Conservation (phyloP, 1,284 basidiomycete genomes). For the Abortiporus biennis region DNA sequence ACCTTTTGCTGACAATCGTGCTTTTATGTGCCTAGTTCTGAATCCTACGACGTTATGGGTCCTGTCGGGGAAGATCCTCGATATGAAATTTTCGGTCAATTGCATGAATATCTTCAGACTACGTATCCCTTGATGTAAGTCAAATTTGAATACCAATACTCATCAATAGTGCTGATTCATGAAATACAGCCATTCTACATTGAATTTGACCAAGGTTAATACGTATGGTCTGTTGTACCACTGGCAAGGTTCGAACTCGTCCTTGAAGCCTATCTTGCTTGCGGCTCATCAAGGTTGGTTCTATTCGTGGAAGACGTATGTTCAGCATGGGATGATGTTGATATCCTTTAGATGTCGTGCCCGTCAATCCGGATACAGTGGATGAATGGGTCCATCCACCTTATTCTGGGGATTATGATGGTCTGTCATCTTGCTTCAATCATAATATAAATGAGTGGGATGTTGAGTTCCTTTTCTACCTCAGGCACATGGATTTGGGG, state of each 20-base stretch:
- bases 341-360: conserved; percentile 42
- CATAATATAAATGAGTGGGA: too few species aligned
- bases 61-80: conserved; percentile 33
- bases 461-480: neutral
- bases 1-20: neutral
- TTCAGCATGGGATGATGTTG: neutral
- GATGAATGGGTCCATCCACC: conserved; percentile 42
- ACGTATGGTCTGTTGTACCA: conserved; percentile 60
- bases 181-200: conserved; percentile 38
- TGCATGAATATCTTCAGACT: conserved; percentile 33
- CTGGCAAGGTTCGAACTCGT: conserved; percentile 49
- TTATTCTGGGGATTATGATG: conserved; percentile 29
- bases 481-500: conserved; percentile 54
- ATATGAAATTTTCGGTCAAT: conserved; percentile 32
- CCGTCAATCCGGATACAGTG: conserved; percentile 44
- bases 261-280: conserved; percentile 57
- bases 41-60: conserved; percentile 22
- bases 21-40: conserved; percentile 13
- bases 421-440: too few species aligned
- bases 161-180: neutral
- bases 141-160: conserved; percentile 6
- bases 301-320: neutral
- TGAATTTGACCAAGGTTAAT: conserved; percentile 53
- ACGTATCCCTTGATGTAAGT: conserved; percentile 33
- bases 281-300: conserved; percentile 57